Evolutionary conservation across 2,329 filamentous ascomycete species (phyloP), one percentile per base, ranked within the genome.

Genomic region (Dichotomopilus funicola): DNA sequence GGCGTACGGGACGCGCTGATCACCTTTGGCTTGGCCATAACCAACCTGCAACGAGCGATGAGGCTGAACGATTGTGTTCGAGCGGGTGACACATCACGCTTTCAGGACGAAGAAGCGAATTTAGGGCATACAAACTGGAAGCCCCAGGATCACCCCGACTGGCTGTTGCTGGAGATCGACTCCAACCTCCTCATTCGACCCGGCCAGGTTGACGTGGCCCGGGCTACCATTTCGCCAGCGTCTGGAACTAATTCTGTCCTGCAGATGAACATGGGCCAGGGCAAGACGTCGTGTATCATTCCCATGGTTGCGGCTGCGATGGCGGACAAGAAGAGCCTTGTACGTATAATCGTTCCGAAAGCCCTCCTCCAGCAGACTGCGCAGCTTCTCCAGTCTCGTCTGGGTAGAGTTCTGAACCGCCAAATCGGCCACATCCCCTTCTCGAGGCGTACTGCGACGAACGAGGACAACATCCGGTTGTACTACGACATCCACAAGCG

Each of bases 241-340:
- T 80, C 78, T 0, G 69, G 71, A 0, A 59, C 68, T 0, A 87
- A 86, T 57, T 82, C 82, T 0, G 80, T 87, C 0, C 61, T 86
- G 1, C 84, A 87, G 58, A 76, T 87, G 68, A 82, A 86, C 58
- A 87, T 87, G 83, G 84, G 84, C 0, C 76, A 84, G 70, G 78
- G 78, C 70, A 84, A 84, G 66, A 83, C 80, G 0, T 80, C 78
- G 0, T 75, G 73, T 47, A 78, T 82, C 31, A 74, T 82, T 10
- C 79, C 79, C 0, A 80, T 82, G 77, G 76, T 70, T 0, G 73
- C 74, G 0, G 70, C 72, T 1, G 57, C 72, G 0, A 66, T 82
- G 1, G 78, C 79, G 0, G 68, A 82, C 59, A 64, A 68, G 0
- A 66, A 68, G 0, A 68, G 71, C 1, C 67, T 88, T 0, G 73